Evolutionary conservation across 2,329 filamentous ascomycete species (phyloP).

Genomic region (Ceratocystis papillata): DNA sequence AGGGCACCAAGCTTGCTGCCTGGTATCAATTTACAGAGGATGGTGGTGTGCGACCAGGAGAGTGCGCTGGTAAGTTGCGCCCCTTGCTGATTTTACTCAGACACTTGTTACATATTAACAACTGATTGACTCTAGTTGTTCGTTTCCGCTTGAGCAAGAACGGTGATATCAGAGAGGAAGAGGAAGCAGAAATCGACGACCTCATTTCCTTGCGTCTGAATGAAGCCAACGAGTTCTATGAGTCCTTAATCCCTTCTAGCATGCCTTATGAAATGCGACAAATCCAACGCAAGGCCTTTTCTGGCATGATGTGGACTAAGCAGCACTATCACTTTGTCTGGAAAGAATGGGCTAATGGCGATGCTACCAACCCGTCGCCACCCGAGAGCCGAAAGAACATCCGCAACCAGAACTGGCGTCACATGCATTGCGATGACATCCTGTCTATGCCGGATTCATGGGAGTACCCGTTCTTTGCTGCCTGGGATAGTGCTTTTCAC

Average conservation of each 20-base stretch:
- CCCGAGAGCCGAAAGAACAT: slow-evolving; percentile 68
- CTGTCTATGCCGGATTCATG: slow-evolving; percentile 96
- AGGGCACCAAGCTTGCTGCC: slow-evolving; percentile 78
- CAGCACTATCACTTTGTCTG: slow-evolving; percentile 95
- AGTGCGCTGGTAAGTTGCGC: slow-evolving; percentile 69
- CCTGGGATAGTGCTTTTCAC: slow-evolving; percentile 95
- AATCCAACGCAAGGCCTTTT: slow-evolving; percentile 86
- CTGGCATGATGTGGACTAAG: slow-evolving; percentile 98
- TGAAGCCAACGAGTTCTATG: slow-evolving; percentile 97
- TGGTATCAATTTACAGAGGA: slow-evolving; percentile 90
- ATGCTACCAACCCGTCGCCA: slow-evolving; percentile 77
- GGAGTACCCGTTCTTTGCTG: slow-evolving; percentile 97
- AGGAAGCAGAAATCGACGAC: slow-evolving; percentile 50
- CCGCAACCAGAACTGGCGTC: slow-evolving; percentile 83
- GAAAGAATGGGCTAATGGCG: slow-evolving; percentile 96
- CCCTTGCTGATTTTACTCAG: not conserved
- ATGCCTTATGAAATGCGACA: slow-evolving; percentile 91
- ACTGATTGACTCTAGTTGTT: slow-evolving; percentile 49
- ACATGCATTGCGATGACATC: slow-evolving; percentile 89
- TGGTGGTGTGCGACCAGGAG: slow-evolving; percentile 75
- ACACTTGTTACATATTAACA: slow-evolving; percentile 3
- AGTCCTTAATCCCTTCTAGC: slow-evolving; percentile 78
- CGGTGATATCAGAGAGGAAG: slow-evolving; percentile 34
- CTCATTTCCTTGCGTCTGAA: slow-evolving; percentile 72
- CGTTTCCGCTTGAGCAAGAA: slow-evolving; percentile 73